Conservation (phyloP, 805 yeast species). For the Myxozyma kluyveri region DNA sequence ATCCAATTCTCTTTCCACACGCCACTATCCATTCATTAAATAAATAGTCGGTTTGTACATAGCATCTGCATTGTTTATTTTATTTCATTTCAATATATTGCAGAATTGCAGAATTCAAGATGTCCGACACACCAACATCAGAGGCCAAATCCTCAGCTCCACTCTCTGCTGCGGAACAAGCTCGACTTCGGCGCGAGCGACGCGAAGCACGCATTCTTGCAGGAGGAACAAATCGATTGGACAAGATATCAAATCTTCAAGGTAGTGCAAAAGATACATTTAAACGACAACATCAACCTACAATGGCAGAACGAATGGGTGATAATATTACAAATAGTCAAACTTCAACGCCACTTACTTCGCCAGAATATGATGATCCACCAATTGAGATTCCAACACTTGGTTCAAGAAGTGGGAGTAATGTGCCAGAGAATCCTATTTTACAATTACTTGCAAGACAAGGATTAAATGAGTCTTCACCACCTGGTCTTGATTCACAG, state of each 20-base stretch:
- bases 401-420: slow-evolving; percentile 1
- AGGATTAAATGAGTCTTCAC: slow-evolving; percentile 1
- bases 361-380: slow-evolving; percentile 13
- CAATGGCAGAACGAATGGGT: background rate
- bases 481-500: slow-evolving; percentile 5
- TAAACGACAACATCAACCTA: slow-evolving; percentile 9
- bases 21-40: background rate
- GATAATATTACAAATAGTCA: background rate
- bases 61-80: background rate
- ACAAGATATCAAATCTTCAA: slow-evolving; percentile 23
- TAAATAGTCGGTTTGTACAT: background rate
- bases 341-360: background rate
- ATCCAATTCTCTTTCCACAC: background rate
- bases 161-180: slow-evolving; percentile 24
- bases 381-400: slow-evolving; percentile 9
- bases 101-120: too few relatives aligned
- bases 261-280: slow-evolving; percentile 3
- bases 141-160: background rate
- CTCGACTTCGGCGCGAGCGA: slow-evolving; percentile 32
- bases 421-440: slow-evolving; percentile 20
- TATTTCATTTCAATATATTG: background rate
- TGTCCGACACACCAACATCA: background rate
- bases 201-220: slow-evolving; percentile 30
- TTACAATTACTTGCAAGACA: slow-evolving; percentile 12
- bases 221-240: slow-evolving; percentile 29